Evolutionary conservation across 2,329 filamentous ascomycete species (phyloP).

Genomic region (Phaeosphaeriaceae sp.): DNA sequence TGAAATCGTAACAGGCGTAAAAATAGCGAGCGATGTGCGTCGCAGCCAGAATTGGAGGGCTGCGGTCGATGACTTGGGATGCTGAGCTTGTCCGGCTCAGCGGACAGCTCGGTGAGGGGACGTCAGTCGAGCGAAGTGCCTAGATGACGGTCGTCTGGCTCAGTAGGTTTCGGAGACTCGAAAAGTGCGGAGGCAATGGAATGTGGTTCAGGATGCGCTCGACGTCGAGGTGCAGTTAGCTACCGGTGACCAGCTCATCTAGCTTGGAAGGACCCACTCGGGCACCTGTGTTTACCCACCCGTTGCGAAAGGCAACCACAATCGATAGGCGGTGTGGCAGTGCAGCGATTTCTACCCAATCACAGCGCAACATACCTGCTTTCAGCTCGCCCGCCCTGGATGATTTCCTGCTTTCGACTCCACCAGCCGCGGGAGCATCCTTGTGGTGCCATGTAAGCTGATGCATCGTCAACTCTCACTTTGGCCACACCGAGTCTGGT

Average conservation of each 20-base stretch:
- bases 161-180: conserved; percentile 7
- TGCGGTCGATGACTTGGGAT: conserved; percentile 18
- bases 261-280: conserved; percentile 28
- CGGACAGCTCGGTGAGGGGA: conserved; percentile 39
- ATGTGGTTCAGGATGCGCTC: conserved; percentile 20
- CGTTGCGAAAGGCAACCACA: conserved; percentile 33
- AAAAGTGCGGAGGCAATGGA: conserved; percentile 10
- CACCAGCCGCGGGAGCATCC: conserved; percentile 4
- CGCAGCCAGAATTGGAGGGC: conserved; percentile 30
- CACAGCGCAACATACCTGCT: conserved; percentile 12
- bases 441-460: conserved; percentile 2
- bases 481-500: background rate
- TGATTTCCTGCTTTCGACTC: conserved; percentile 11
- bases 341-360: conserved; percentile 30
- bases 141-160: conserved; percentile 16
- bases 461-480: background rate
- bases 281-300: conserved; percentile 24
- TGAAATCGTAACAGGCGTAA: conserved; percentile 42
- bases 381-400: conserved; percentile 20
- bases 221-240: conserved; percentile 25
- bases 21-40: conserved; percentile 16
- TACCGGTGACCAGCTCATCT: conserved; percentile 24
- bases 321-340: conserved; percentile 29
- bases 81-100: conserved; percentile 41
- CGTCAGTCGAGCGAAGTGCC: conserved; percentile 30